Evolutionary conservation across 805 yeast genomes (phyloP), one percentile per base, ranked within the genome.

Genomic region (Wickerhamomyces ciferrii): DNA sequence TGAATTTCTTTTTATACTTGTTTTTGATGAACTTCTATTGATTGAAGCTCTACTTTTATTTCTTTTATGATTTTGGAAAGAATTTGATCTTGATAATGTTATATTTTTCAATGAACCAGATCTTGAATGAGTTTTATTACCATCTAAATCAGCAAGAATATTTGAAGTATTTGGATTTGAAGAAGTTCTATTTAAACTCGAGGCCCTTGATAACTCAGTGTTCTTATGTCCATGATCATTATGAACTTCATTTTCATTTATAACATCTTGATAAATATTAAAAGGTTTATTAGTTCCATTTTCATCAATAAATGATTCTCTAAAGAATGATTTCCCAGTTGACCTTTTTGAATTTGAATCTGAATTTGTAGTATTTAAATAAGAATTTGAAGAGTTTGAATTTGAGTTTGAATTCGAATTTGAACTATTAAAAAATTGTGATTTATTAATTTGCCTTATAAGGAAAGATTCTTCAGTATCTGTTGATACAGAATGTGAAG

Each of bases 381-480:
- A 13, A 13, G 51, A 45, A 24, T 40, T 43, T 6, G 51, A 47
- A 1, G 47, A 42, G 8, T 47, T 32, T 21, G 49, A 9, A 27
- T 27, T 27, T 27, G 31, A n/a, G n/a, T n/a, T n/a, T 4, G 48
- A 40, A 6, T 42, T 42, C 5, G 48, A 43, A 13, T 44, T 41
- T 2, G 55, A 51, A 23, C 44, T 49, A 42, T 58, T 56, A 48
- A 58, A 56, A 11, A 56, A 43, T 17, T 53, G 56, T 2, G 62
- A 57, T 34, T 47, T 53, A 50, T 59, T 59, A 5, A 59, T 25
- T 46, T 59, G 61, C 31, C 49, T 53, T 46, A 59, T 50, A 14
- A 59, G 46, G 42, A 59, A 59, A 2, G 63, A 59, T 42, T 59
- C 63, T 34, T 59, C 63, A 24, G 63, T 56, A 37, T 58, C 62